Percentiles rank a stretch among this genome's conserved stretches.
Conservation (phyloP, 2,329 filamentous ascomycete genomes). For the Penicillium hordei region DNA sequence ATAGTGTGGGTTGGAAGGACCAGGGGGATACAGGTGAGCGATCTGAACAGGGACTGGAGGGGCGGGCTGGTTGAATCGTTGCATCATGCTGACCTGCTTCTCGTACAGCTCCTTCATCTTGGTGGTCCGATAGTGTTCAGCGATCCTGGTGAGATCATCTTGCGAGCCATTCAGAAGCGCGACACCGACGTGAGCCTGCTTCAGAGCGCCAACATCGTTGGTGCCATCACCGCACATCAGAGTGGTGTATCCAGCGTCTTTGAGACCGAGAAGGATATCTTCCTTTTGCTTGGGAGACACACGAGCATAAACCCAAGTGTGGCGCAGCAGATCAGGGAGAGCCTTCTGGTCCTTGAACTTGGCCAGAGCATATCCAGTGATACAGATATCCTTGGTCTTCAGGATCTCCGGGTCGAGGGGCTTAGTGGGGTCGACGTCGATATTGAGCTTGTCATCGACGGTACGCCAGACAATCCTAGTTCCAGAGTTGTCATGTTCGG, state of each 20-base stretch:
- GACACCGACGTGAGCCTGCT: slow-evolving; percentile 96
- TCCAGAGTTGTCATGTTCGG: slow-evolving; percentile 80
- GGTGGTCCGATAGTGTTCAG: slow-evolving; percentile 87
- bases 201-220: slow-evolving; percentile 95
- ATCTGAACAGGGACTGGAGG: slow-evolving; percentile 93
- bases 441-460: slow-evolving; percentile 83
- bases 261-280: slow-evolving; percentile 92
- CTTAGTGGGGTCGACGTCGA: slow-evolving; percentile 79
- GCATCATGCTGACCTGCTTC: slow-evolving; percentile 90
- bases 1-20: slow-evolving; percentile 89
- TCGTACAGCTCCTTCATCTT: slow-evolving; percentile 99
- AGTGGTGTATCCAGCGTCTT: slow-evolving; percentile 95
- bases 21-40: slow-evolving; percentile 90
- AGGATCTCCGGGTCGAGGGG: slow-evolving; percentile 79
- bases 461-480: slow-evolving; percentile 90
- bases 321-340: slow-evolving; percentile 73
- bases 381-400: slow-evolving; percentile 83
- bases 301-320: slow-evolving; percentile 97
- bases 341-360: slow-evolving; percentile 82
- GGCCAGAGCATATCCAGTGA: slow-evolving; percentile 88
- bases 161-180: slow-evolving; percentile 92
- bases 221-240: slow-evolving; percentile 98
- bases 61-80: slow-evolving; percentile 86
- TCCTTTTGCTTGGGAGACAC: slow-evolving; percentile 99
- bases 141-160: slow-evolving; percentile 86